These are phyloP conservation scores for Penicillium paradoxum DNA, from an alignment of 495 filamentous ascomycete species.

Conservation along the genomic window DNA sequence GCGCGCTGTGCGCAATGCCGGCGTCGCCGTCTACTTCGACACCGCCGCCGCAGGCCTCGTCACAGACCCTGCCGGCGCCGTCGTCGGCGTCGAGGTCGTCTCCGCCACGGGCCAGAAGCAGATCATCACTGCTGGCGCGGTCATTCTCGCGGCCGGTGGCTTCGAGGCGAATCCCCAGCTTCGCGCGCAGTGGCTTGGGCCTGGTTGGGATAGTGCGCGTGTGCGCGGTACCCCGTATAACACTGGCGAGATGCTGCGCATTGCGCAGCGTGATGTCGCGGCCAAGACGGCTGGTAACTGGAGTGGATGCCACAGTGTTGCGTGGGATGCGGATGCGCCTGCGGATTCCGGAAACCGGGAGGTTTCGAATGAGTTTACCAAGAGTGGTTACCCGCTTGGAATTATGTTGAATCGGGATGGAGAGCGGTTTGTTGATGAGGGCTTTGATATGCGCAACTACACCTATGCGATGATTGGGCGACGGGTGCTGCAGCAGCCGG, in stretches of 20 bases:
- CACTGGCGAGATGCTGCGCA: slow-evolving; percentile 47
- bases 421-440: slow-evolving; percentile 59
- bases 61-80: slow-evolving; percentile 28
- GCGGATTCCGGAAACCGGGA: slow-evolving; percentile 45
- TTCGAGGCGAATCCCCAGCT: slow-evolving; percentile 55
- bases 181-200: slow-evolving; percentile 53
- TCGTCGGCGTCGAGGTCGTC: slow-evolving; percentile 18
- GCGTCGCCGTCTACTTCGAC: slow-evolving; percentile 40
- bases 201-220: slow-evolving; percentile 54
- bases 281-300: slow-evolving; percentile 53
- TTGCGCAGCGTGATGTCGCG: slow-evolving; percentile 43
- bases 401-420: slow-evolving; percentile 57
- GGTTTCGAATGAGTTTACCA: slow-evolving; percentile 60
- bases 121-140: slow-evolving; percentile 31
- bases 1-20: slow-evolving; percentile 33
- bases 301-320: slow-evolving; percentile 56
- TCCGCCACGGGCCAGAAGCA: neutral
- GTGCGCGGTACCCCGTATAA: slow-evolving; percentile 60
- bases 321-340: slow-evolving; percentile 58
- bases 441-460: slow-evolving; percentile 56
- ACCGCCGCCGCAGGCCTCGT: slow-evolving; percentile 40
- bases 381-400: slow-evolving; percentile 60
- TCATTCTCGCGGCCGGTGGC: slow-evolving; percentile 57
- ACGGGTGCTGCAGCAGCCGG: slow-evolving; percentile 51
- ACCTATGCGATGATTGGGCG: slow-evolving; percentile 60